A percentile compares a stretch with the other conserved stretches of the same genome.
phyloP scores from a whole-genome alignment of 768 basidiomycete genomes.

The Rhodotorula diobovata region DNA sequence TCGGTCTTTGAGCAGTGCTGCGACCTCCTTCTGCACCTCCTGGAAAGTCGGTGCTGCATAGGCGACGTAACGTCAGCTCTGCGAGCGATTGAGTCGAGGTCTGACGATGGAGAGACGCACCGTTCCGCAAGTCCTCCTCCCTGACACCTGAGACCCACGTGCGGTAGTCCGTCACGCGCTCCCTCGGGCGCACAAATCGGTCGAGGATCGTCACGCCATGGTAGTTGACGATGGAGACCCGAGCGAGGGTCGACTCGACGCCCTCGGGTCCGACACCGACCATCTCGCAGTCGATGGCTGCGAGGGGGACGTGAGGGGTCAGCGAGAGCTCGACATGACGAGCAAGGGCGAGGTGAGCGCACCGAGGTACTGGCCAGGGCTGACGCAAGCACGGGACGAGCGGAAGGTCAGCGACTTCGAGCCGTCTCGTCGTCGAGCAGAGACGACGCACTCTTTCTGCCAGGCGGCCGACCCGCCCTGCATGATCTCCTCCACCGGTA shows the following conservation, averaged over 20 bases:
- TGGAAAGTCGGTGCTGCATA: constrained; percentile 68
- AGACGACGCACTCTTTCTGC: constrained; percentile 29
- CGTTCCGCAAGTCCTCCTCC: constrained; percentile 64
- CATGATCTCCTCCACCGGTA: constrained; percentile 32
- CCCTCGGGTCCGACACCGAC: constrained; percentile 87
- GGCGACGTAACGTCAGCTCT: neutral
- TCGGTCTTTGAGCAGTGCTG: constrained; percentile 68
- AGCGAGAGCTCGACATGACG: too few relatives aligned
- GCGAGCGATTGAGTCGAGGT: neutral
- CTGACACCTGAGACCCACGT: constrained; percentile 85
- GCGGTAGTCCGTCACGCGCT: constrained; percentile 85
- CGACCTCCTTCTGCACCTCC: constrained; percentile 71
- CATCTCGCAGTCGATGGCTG: constrained; percentile 96
- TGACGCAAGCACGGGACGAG: constrained; percentile 11
- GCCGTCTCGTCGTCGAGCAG: neutral
- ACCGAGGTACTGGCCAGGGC: constrained; percentile 33
- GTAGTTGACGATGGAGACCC: constrained; percentile 85
- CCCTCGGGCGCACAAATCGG: constrained; percentile 77
- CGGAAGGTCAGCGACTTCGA: constrained; percentile 17
- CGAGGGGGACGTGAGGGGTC: constrained; percentile 14
- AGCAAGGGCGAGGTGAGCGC: neutral
- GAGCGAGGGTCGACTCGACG: constrained; percentile 74
- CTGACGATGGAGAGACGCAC: constrained; percentile 47
- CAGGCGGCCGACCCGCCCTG: constrained; percentile 18
- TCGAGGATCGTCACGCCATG: constrained; percentile 74